A percentile compares a stretch with the other conserved stretches of the same genome.
These are phyloP conservation scores for Aurantiochytrium sp. DNA, from an alignment of 108 stramenopile species.

Conservation along the genomic window DNA sequence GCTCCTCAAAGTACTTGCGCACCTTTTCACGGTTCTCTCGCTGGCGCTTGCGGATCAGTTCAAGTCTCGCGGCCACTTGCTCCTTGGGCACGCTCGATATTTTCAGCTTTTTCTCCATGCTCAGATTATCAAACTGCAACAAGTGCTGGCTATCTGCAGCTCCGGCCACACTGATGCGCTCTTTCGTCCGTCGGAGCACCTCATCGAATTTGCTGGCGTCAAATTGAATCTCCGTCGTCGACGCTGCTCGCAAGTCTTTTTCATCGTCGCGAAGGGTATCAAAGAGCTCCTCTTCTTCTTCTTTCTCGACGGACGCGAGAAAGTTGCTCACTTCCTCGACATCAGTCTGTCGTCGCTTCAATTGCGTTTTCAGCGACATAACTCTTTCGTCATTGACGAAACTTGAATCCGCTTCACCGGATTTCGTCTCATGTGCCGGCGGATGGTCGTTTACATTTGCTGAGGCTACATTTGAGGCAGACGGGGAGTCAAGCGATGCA, in stretches of 20 bases:
- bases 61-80: not conserved
- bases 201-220: not conserved
- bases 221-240: not conserved
- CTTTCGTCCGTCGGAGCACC: not conserved
- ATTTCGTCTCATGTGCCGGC: too few species aligned
- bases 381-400: too few species aligned
- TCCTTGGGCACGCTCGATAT: not conserved
- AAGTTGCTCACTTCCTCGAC: not conserved
- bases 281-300: constrained; percentile 12
- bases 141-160: not conserved
- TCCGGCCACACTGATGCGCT: not conserved
- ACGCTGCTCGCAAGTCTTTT: not conserved
- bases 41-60: not conserved
- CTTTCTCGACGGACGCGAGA: not conserved
- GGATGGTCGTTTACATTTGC: too few species aligned
- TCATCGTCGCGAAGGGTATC: not conserved
- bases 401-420: too few species aligned
- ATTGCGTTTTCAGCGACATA: too few species aligned
- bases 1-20: not conserved
- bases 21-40: not conserved
- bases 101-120: not conserved
- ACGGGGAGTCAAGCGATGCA: too few species aligned
- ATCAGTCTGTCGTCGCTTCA: not conserved
- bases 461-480: too few species aligned
- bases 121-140: not conserved